Evolutionary conservation across 2,329 filamentous ascomycete genomes (phyloP).

Genomic region (Immersiporthe knoxdaviesiana): DNA sequence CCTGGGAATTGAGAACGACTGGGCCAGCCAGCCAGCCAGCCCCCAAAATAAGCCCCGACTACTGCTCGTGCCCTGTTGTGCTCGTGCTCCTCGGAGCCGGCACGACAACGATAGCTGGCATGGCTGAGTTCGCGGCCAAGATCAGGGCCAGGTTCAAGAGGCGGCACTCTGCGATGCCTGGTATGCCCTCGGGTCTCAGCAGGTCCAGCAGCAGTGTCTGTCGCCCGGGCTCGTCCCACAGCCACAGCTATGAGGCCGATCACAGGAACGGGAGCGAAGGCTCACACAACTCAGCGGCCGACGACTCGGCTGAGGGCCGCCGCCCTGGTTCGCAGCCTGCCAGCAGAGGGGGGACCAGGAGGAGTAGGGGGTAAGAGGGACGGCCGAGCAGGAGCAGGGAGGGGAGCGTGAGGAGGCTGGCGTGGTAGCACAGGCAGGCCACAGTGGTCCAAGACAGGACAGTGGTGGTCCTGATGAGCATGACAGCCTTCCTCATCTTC

Average conservation of each 20-base stretch:
- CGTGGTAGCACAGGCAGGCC: neutral
- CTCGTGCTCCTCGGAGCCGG: neutral
- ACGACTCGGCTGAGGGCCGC: constrained; percentile 15
- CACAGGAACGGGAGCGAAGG: constrained; percentile 9
- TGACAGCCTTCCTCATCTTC: neutral
- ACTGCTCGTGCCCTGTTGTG: neutral
- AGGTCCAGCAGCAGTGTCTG: constrained; percentile 36
- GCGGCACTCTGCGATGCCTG: constrained; percentile 45
- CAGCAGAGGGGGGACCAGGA: neutral
- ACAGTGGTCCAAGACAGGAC: neutral
- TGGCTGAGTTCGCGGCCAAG: constrained; percentile 52
- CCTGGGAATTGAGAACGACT: neutral
- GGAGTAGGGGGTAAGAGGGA: neutral
- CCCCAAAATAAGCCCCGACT: neutral
- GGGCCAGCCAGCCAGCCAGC: neutral
- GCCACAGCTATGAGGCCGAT: constrained; percentile 20
- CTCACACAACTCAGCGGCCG: constrained; percentile 22
- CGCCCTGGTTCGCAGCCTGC: neutral
- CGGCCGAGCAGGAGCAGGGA: neutral
- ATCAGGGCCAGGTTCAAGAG: constrained; percentile 52
- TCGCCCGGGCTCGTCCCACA: constrained; percentile 25
- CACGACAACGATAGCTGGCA: constrained; percentile 31
- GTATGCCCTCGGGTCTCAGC: constrained; percentile 41
- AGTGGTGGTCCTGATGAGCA: neutral
- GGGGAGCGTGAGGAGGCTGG: neutral